Evolutionary conservation across 78 protist genomes (phyloP), one percentile per base, ranked within the genome.

Genomic region (Neovahlkampfia damariscottae): DNA sequence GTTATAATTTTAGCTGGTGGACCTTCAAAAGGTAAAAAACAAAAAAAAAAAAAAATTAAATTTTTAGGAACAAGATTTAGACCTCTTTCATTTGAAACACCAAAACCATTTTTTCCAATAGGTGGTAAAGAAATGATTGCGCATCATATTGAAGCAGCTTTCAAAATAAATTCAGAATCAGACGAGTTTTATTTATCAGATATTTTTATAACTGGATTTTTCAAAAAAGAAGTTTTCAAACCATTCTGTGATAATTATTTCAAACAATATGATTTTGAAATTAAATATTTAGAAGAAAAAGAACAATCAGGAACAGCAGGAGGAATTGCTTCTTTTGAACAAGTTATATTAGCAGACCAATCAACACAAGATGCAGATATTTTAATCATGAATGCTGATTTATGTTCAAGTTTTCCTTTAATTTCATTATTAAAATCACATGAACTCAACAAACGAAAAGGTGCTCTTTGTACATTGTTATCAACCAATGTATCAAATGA

Each of bases 41-140:
- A n/a, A n/a, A n/a, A n/a, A n/a, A n/a, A n/a, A n/a, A n/a, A n/a
- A n/a, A n/a, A n/a, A n/a, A n/a, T n/a, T n/a, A n/a, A n/a, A n/a
- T n/a, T n/a, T n/a, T n/a, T n/a, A n/a, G 89, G 89, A 1, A 82
- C 88, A 32, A 78, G 89, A 66, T 86, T 86, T 72, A 71, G 89
- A 59, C 89, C 89, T 39, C 27, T 86, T 2, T 86, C 89, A 31
- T 40, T 86, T 35, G 85, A 81, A n/a, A 35, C 70, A 62, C 89
- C 89, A 9, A 86, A 86, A 66, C 74, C 83, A 4, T 74, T 86
- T 30, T 86, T 86, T 39, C 89, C 89, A 58, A 67, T 86, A 31
- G 85, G 87, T 34, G 89, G 86, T 10, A 81, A 78, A 38, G 86
- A 86, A 67, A 82, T 86, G 83, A 70, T 86, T 9, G 80, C 70